Percentiles rank a stretch among this genome's conserved stretches.
Evolutionary conservation across 305 asterid genomes (phyloP).

Genomic region (Rubia tinctorum): DNA sequence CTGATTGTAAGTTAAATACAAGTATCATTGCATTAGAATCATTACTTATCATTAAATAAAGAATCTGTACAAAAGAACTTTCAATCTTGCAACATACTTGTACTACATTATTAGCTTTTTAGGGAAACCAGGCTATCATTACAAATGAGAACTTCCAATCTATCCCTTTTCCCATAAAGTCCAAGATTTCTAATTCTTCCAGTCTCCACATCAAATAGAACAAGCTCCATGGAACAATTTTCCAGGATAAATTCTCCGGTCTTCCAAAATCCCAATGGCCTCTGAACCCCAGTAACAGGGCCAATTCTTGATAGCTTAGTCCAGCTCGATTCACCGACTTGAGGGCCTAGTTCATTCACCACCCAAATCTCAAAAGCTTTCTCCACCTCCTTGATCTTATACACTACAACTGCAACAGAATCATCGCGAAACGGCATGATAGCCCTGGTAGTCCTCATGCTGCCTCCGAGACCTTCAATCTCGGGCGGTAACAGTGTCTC

Average conservation of each 20-base stretch:
- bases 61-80: background rate
- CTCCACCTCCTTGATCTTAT: slow-evolving; percentile 28
- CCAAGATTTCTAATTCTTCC: slow-evolving; percentile 30
- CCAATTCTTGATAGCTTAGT: slow-evolving; percentile 38
- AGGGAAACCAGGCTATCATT: slow-evolving; percentile 38
- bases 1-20: background rate
- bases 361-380: slow-evolving; percentile 51
- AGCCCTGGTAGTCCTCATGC: slow-evolving; percentile 44
- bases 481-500: slow-evolving; percentile 39
- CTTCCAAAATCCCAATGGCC: slow-evolving; percentile 57
- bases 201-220: slow-evolving; percentile 27
- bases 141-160: slow-evolving; percentile 40
- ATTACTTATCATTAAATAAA: background rate
- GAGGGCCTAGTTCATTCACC: slow-evolving; percentile 28
- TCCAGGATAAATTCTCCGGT: slow-evolving; percentile 34
- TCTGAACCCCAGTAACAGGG: slow-evolving; percentile 42
- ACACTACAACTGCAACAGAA: slow-evolving; percentile 44
- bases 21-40: background rate
- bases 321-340: slow-evolving; percentile 23
- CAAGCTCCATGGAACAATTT: slow-evolving; percentile 33
- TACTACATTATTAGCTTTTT: background rate
- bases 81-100: background rate
- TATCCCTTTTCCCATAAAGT: slow-evolving; percentile 47
- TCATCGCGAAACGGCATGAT: slow-evolving; percentile 34
- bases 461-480: slow-evolving; percentile 39